phyloP scores from a whole-genome alignment of 129 eudicot species.

The Flaveria linearis region DNA sequence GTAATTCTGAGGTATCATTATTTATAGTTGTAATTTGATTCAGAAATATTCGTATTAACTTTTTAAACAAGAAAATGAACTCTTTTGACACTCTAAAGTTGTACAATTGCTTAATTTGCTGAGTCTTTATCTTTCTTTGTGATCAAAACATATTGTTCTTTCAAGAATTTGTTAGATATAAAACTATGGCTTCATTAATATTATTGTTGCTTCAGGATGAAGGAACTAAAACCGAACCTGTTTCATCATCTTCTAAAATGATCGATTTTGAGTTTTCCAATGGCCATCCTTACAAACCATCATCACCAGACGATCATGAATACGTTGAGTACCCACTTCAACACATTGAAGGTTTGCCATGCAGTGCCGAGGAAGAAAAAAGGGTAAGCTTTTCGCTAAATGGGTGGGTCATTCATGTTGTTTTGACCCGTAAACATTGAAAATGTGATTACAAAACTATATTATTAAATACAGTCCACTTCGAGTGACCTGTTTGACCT shows the following conservation, averaged over 20 bases:
- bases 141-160: too few relatives aligned
- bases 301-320: constrained; percentile 70
- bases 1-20: constrained; percentile 57
- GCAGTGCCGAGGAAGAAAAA: constrained; percentile 83
- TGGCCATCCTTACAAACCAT: constrained; percentile 54
- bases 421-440: not conserved
- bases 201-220: constrained; percentile 58
- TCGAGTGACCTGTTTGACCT: not conserved
- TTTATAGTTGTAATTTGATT: not conserved
- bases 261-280: constrained; percentile 73
- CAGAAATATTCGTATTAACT: too few relatives aligned
- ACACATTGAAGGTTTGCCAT: constrained; percentile 65
- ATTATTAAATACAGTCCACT: not conserved
- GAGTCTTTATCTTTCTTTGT: not conserved
- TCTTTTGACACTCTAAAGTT: not conserved
- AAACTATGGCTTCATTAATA: not conserved
- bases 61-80: constrained; percentile 3
- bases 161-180: too few relatives aligned
- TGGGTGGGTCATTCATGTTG: not conserved
- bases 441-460: not conserved
- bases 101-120: not conserved
- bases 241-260: constrained; percentile 76
- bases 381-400: constrained; percentile 48
- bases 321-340: constrained; percentile 88
- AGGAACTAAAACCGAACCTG: constrained; percentile 45